Base-by-base conservation (phyloP, 805 yeast genomes). In the Spathaspora girioi region DNA sequence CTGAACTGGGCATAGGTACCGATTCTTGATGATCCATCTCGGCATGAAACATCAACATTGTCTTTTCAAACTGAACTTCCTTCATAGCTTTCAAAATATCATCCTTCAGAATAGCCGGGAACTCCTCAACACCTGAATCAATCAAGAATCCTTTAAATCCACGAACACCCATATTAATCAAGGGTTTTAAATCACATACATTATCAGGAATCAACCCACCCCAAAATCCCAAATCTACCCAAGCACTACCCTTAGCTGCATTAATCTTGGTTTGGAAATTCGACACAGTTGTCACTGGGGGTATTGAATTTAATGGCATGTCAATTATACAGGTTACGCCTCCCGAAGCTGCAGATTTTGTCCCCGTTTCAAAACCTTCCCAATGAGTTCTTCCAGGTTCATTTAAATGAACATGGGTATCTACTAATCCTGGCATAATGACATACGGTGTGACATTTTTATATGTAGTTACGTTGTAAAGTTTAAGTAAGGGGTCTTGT, bases 381-480 rank as follows among this genome's bases (percentile, higher is more conserved):
- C 98, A 92, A 55, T 91, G 97, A 1, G 97, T 92, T 59, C 97
- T 75, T n/a, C 98, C 98, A 0, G 98, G 97, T 62, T 93, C 98
- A 66, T 93, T 93, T 59, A 92, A 72, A 63, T 92, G 98, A 23
- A 92, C 98, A 66, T 92, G 98, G 5, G 96, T 80, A 63, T 92
- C 98, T 3, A 92, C 96, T 29, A 92, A 77, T 0, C 98, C 98
- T 0, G 98, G 97, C 74, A 93, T 73, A 11, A 92, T 77, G 31
- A 80, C 80, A 18, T 73, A 65, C 0, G 92, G 90, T 2, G 86
- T 74, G 4, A 84, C 83, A 55, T 84, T 75, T 42, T 84, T 67
- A 61, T 75, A 78, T 44, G 74, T 65, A 5, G 57, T 46, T 1
- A 81, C 81, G 52, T 77, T 73, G 63, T 77, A 84, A 10, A 58